Conservation (phyloP, 768 basidiomycete species). For the Pluteus cervinus region DNA sequence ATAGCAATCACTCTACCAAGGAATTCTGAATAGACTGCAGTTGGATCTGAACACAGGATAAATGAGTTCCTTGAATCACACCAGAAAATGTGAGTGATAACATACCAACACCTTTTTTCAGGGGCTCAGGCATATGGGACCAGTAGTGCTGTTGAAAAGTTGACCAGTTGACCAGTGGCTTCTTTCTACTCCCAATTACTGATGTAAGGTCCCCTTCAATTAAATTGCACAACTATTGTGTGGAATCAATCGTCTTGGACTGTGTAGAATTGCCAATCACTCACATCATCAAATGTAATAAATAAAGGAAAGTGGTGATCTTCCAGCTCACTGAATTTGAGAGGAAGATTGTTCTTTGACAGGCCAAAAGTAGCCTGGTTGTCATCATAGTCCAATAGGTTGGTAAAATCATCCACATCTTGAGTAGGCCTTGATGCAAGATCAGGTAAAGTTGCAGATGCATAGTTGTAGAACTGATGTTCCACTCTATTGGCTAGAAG, state of each 20-base stretch:
- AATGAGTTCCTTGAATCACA: background rate
- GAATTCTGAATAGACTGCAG: constrained; percentile 59
- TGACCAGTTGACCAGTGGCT: too few relatives aligned
- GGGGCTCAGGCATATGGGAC: constrained; percentile 46
- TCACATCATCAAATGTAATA: constrained; percentile 56
- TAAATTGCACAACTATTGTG: constrained; percentile 37
- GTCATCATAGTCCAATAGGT: constrained; percentile 38
- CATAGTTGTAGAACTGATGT: constrained; percentile 53
- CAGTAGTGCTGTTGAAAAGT: too few relatives aligned
- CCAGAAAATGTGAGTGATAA: constrained; percentile 2
- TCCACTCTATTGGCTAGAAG: constrained; percentile 66
- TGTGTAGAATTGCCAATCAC: constrained; percentile 8
- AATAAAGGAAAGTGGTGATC: constrained; percentile 68
- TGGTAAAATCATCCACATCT: constrained; percentile 29
- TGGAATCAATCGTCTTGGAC: background rate
- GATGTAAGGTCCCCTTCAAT: constrained; percentile 41
- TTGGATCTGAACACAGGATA: constrained; percentile 41
- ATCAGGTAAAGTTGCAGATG: constrained; percentile 36
- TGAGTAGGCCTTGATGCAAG: constrained; percentile 27
- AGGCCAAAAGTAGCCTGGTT: constrained; percentile 27
- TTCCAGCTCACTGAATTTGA: constrained; percentile 45
- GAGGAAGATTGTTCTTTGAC: constrained; percentile 42
- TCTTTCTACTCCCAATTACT: too few relatives aligned
- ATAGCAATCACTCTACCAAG: constrained; percentile 37
- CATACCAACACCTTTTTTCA: constrained; percentile 50